A percentile compares a stretch with the other conserved stretches of the same genome.
Conservation (phyloP, 1,284 basidiomycete species). For the Puccinia horiana region DNA sequence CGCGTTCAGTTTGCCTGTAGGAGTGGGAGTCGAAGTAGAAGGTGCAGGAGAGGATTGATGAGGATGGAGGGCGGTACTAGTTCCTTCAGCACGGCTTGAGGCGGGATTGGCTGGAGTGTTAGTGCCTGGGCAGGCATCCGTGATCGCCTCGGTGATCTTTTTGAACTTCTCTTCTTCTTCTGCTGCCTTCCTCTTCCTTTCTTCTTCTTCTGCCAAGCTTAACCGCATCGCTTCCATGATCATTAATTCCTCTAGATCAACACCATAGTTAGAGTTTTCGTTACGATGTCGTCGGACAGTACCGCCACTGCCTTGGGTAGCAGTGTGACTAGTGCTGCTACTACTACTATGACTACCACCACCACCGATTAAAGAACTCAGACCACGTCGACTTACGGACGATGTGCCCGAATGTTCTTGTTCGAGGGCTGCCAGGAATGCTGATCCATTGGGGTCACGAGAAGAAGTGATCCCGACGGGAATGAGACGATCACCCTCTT, state of each 20-base stretch:
- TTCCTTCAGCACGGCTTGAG: not conserved
- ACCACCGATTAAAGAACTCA: constrained; percentile 32
- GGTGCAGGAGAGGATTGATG: not conserved
- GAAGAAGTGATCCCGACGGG: constrained; percentile 83
- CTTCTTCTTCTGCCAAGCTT: constrained; percentile 82
- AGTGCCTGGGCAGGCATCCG: not conserved
- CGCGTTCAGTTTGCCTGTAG: too few species aligned
- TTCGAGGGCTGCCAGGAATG: constrained; percentile 61
- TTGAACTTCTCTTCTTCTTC: constrained; percentile 53
- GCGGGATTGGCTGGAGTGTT: too few species aligned
- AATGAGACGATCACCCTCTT: constrained; percentile 93
- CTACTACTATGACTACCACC: constrained; percentile 51
- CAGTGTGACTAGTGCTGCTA: constrained; percentile 46
- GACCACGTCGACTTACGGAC: constrained; percentile 42
- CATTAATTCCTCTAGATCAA: constrained; percentile 71
- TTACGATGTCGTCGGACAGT: constrained; percentile 48
- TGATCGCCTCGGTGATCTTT: constrained; percentile 10
- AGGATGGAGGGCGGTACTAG: not conserved
- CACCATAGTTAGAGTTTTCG: constrained; percentile 26
- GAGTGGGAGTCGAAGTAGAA: too few species aligned
- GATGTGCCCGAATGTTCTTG: constrained; percentile 60
- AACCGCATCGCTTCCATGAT: constrained; percentile 98
- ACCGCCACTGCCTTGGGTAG: not conserved
- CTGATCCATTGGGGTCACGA: constrained; percentile 61
- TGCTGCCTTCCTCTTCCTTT: constrained; percentile 59